Conservation (phyloP, 2,329 filamentous ascomycete genomes). For the Exserohilum turcica region DNA sequence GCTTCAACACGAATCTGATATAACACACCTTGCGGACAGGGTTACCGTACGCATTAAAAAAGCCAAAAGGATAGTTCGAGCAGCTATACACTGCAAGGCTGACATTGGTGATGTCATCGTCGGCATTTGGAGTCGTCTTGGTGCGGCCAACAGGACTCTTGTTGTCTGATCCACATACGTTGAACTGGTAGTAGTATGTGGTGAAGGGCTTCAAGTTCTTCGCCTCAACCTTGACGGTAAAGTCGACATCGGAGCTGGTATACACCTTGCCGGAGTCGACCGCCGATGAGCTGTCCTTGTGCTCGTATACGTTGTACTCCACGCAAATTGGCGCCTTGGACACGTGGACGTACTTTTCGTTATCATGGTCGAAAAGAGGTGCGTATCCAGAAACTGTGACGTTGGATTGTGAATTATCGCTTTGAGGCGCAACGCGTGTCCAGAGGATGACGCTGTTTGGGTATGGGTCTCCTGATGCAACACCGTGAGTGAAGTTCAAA, state of each 20-base stretch:
- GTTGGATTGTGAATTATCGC: slow-evolving; percentile 51
- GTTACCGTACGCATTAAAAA: slow-evolving; percentile 57
- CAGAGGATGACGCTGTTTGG: slow-evolving; percentile 46
- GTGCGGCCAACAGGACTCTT: slow-evolving; percentile 69
- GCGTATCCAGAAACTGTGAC: slow-evolving; percentile 62
- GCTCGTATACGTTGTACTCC: slow-evolving; percentile 64
- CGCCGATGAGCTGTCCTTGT: slow-evolving; percentile 53
- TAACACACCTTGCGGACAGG: slow-evolving; percentile 36
- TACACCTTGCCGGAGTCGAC: slow-evolving; percentile 65
- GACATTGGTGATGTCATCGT: slow-evolving; percentile 63
- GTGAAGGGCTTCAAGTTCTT: slow-evolving; percentile 66
- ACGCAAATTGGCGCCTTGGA: slow-evolving; percentile 70
- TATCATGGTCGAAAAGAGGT: slow-evolving; percentile 59
- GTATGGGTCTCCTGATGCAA: slow-evolving; percentile 54
- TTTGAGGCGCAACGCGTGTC: slow-evolving; percentile 45
- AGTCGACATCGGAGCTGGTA: slow-evolving; percentile 76
- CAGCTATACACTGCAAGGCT: slow-evolving; percentile 73
- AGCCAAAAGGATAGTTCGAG: slow-evolving; percentile 58
- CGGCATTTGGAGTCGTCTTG: slow-evolving; percentile 67
- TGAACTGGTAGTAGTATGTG: slow-evolving; percentile 73
- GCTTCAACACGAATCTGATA: neutral
- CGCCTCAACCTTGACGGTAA: slow-evolving; percentile 70
- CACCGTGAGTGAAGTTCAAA: slow-evolving; percentile 53
- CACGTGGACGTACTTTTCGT: slow-evolving; percentile 58
- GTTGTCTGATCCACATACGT: slow-evolving; percentile 66